Evolutionary conservation across 2,329 filamentous ascomycete species (phyloP).

Genomic region (Geosmithia flava): DNA sequence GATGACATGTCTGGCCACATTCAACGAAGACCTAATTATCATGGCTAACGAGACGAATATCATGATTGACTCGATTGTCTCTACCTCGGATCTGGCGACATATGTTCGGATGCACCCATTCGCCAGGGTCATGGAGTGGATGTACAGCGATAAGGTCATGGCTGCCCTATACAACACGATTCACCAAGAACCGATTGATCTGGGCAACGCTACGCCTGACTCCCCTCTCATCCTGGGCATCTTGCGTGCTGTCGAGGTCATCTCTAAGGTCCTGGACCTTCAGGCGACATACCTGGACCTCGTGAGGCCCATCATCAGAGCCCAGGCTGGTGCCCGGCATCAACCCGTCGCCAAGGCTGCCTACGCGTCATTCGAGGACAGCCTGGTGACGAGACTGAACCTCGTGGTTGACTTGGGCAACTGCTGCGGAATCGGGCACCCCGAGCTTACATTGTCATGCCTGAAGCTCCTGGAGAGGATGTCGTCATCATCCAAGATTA

Average conservation of each 20-base stretch:
- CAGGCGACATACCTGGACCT: conserved; percentile 89
- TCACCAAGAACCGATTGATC: conserved; percentile 60
- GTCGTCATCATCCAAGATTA: conserved; percentile 70
- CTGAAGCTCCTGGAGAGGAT: conserved; percentile 77
- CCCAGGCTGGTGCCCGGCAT: conserved; percentile 45
- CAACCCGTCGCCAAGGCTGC: conserved; percentile 53
- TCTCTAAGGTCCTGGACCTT: conserved; percentile 71
- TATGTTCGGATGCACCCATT: conserved; percentile 91
- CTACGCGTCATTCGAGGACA: conserved; percentile 86
- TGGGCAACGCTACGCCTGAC: conserved; percentile 60
- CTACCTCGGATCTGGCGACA: conserved; percentile 58
- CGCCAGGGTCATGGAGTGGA: conserved; percentile 91
- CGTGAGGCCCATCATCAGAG: conserved; percentile 65
- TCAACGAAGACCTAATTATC: conserved; percentile 88
- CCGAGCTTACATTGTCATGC: conserved; percentile 67
- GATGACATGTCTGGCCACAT: conserved; percentile 63
- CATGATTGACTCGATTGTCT: conserved; percentile 62
- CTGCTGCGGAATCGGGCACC: conserved; percentile 76
- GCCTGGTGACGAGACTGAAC: conserved; percentile 66
- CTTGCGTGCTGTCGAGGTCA: conserved; percentile 68
- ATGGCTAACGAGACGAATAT: conserved; percentile 71
- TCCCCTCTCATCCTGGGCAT: conserved; percentile 75
- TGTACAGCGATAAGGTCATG: conserved; percentile 87
- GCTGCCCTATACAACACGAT: conserved; percentile 65
- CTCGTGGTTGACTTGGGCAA: conserved; percentile 74